phyloP scores from a whole-genome alignment of 306 rosid species.

The Notholithocarpus densiflorus region DNA sequence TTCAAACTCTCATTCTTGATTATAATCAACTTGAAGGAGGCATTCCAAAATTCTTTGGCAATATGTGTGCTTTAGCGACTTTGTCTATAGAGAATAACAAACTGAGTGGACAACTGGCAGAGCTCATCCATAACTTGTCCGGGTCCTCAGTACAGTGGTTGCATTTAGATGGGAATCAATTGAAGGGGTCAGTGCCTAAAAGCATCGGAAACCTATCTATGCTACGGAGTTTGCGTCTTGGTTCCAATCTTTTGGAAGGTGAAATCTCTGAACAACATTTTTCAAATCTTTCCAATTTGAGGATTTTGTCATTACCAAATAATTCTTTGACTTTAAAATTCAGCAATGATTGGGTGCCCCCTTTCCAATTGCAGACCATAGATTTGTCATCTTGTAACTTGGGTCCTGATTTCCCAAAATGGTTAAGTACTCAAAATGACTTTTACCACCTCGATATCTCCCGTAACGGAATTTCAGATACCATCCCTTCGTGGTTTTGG shows the following conservation, averaged over 20 bases:
- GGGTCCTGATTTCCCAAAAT: constrained; percentile 27
- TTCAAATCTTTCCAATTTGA: background rate
- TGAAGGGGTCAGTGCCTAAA: background rate
- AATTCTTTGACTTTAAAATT: constrained; percentile 4
- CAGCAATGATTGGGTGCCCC: constrained; percentile 1
- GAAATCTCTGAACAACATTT: constrained; percentile 4
- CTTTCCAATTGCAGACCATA: background rate
- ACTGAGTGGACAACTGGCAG: background rate
- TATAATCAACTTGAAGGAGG: too few relatives aligned
- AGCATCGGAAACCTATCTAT: constrained; percentile 17
- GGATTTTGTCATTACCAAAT: background rate
- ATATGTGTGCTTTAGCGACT: too few relatives aligned
- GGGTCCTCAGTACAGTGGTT: background rate
- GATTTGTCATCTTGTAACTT: constrained; percentile 6
- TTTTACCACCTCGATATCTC: accelerated
- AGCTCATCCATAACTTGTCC: constrained; percentile 6
- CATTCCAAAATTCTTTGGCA: too few relatives aligned
- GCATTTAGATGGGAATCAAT: background rate
- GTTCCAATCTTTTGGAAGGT: constrained; percentile 4
- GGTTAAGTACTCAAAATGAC: background rate
- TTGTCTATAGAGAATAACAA: background rate
- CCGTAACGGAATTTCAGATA: background rate
- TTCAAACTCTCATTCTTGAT: accelerated
- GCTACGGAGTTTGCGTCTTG: background rate
- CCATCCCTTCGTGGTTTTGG: constrained; percentile 26